A percentile compares a stretch with the other conserved stretches of the same genome.
These are phyloP conservation scores for Fimicolochytrium jonesii DNA, from an alignment of 192 early-diverging fungal genomes.

Conservation along the genomic window DNA sequence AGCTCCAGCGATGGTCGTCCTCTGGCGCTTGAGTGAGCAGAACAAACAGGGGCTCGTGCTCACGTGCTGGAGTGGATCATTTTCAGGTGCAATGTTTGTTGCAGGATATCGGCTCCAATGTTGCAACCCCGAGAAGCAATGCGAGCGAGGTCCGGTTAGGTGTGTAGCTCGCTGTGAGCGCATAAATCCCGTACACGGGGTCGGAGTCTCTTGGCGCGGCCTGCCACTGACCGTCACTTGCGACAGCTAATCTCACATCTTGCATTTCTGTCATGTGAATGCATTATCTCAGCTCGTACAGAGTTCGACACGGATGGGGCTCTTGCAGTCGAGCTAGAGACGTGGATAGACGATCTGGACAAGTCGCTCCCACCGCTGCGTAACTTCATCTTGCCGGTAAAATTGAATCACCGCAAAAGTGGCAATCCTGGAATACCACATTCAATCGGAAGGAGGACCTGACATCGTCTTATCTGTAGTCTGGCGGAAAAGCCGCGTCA, in stretches of 20 bases:
- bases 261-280: no score
- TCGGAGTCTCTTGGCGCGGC: no score
- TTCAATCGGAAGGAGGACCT: no score
- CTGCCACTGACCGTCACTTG: no score
- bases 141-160: conserved; percentile 53
- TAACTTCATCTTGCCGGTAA: conserved; percentile 82
- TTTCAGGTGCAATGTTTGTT: conserved; percentile 82
- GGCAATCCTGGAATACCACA: no score
- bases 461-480: conserved; percentile 47
- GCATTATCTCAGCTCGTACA: conserved; percentile 57
- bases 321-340: conserved; percentile 61
- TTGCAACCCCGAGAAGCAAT: conserved; percentile 74
- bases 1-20: no score
- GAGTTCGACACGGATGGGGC: conserved; percentile 69
- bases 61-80: no score
- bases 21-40: no score
- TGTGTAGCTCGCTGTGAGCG: conserved; percentile 8
- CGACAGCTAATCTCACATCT: no score
- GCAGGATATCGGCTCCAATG: conserved; percentile 88
- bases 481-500: conserved; percentile 78
- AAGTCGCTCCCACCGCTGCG: conserved; percentile 65
- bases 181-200: no score
- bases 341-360: conserved; percentile 81
- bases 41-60: no score
- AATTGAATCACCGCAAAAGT: no score